phyloP scores from a whole-genome alignment of 2,329 filamentous ascomycete genomes.

The Harringtonia lauricola region DNA sequence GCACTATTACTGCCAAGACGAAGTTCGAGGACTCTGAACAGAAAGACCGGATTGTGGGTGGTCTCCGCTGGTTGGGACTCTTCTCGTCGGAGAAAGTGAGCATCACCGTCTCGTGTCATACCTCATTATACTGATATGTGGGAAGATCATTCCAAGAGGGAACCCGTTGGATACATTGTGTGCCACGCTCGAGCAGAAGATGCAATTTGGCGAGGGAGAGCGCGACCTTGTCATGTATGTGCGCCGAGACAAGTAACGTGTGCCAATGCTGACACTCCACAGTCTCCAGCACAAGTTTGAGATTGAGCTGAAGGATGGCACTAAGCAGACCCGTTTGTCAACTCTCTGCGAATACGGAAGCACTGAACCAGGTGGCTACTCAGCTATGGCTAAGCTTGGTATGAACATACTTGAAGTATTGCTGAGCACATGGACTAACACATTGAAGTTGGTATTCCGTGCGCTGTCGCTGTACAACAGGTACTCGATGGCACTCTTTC shows the following conservation, averaged over 20 bases:
- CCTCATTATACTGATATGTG: neutral
- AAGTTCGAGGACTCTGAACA: conserved; percentile 59
- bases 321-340: conserved; percentile 64
- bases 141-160: conserved; percentile 54
- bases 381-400: conserved; percentile 68
- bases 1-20: conserved; percentile 65
- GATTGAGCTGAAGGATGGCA: conserved; percentile 73
- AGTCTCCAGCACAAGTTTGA: conserved; percentile 72
- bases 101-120: conserved; percentile 15
- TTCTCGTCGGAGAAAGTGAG: conserved; percentile 58
- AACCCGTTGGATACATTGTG: conserved; percentile 89
- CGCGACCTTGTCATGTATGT: conserved; percentile 62
- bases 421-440: neutral
- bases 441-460: conserved; percentile 51
- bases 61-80: conserved; percentile 55
- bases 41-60: conserved; percentile 51
- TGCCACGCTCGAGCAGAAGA: conserved; percentile 80
- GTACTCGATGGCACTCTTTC: conserved; percentile 54
- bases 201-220: conserved; percentile 75
- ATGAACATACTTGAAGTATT: too few species aligned
- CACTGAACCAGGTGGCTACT: conserved; percentile 55
- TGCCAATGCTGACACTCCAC: neutral
- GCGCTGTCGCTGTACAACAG: conserved; percentile 48
- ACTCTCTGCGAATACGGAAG: conserved; percentile 81
- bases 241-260: neutral